These are phyloP conservation scores for Brassica cretica DNA, from an alignment of 345 rosid genomes.

Conservation along the genomic window DNA sequence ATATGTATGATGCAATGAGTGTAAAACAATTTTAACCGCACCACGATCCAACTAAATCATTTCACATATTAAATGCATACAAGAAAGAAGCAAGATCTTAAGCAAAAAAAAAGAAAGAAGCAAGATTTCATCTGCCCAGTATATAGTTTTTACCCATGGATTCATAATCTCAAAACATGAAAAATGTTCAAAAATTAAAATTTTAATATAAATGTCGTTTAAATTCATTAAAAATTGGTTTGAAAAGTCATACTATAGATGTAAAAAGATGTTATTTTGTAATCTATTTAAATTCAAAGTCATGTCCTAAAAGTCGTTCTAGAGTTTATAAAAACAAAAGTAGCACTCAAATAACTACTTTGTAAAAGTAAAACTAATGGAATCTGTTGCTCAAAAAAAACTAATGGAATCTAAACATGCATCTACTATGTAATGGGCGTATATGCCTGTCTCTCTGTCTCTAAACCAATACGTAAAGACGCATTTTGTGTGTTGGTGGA, in stretches of 20 bases:
- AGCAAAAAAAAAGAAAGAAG: not conserved
- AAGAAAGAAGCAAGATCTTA: not conserved
- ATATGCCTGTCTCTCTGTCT: constrained; percentile 24
- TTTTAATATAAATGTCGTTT: not conserved
- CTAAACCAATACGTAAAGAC: constrained; percentile 17
- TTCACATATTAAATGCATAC: constrained; percentile 6
- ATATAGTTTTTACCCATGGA: constrained; percentile 1
- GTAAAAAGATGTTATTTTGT: not conserved
- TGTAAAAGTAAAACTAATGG: not conserved
- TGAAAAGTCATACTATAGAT: not conserved
- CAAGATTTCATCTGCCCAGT: not conserved
- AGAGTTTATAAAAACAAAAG: not conserved
- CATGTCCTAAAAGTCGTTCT: not conserved
- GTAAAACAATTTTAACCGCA: constrained; percentile 3
- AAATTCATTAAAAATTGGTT: not conserved
- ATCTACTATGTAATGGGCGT: constrained; percentile 16
- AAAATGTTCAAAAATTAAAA: not conserved
- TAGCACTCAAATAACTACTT: not conserved
- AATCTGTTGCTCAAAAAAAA: not conserved
- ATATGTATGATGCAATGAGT: not conserved
- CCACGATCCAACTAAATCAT: not conserved
- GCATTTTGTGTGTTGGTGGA: constrained; percentile 29
- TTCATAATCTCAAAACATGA: not conserved
- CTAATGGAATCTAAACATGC: not conserved
- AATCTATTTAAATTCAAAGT: not conserved